phyloP scores from a whole-genome alignment of 163 green algal genomes.

The Coccomyxa subellipsoidea region DNA sequence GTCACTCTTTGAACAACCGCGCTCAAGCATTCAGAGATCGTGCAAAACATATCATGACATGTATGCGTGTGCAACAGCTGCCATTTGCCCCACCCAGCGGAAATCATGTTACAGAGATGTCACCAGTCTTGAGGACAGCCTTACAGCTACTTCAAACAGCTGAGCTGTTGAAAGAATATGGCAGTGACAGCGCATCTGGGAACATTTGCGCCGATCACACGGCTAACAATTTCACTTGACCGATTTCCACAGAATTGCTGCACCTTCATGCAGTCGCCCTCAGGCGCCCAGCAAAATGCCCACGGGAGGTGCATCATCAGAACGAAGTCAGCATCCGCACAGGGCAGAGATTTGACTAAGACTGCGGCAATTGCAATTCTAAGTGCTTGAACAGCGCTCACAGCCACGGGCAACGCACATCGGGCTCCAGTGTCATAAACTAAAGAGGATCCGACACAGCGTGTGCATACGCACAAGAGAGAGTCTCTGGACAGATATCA shows the following conservation, averaged over 20 bases:
- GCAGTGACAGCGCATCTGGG: background rate
- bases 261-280: background rate
- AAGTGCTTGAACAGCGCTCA: background rate
- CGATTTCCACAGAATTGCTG: background rate
- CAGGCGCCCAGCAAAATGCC: background rate
- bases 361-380: background rate
- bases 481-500: no score
- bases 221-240: background rate
- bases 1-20: no score
- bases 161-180: background rate
- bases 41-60: no score
- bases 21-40: no score
- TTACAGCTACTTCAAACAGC: background rate
- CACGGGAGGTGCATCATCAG: background rate
- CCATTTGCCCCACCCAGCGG: no score
- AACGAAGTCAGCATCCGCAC: background rate
- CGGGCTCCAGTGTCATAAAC: no score
- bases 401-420: background rate
- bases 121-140: background rate
- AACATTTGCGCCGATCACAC: background rate
- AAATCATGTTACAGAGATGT: background rate
- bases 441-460: no score
- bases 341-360: background rate
- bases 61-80: no score
- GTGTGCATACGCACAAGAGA: no score